Conservation (phyloP, 495 filamentous ascomycete species). For the Friedmanniomyces simplex region DNA sequence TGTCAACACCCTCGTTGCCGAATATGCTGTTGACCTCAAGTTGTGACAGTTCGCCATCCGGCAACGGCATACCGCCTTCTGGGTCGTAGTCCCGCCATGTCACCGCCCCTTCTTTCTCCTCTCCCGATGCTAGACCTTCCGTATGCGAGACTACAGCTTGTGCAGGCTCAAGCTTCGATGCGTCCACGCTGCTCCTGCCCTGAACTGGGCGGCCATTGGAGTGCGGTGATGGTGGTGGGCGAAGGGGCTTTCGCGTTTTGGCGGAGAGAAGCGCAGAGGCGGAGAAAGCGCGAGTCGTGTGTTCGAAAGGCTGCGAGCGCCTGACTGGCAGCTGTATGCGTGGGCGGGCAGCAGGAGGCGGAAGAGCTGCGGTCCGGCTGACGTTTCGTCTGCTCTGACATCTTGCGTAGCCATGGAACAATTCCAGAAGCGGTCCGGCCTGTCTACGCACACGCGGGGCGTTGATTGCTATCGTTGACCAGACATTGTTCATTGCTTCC, state of each 20-base stretch:
- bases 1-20: constrained; percentile 38
- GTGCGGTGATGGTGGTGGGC: neutral
- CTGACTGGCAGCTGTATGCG: neutral
- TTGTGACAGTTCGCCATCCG: constrained; percentile 14
- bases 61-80: constrained; percentile 21
- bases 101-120: neutral
- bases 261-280: neutral
- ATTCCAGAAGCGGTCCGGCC: constrained; percentile 5
- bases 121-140: constrained; percentile 3
- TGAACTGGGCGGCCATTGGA: neutral
- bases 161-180: constrained; percentile 8
- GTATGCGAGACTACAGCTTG: constrained; percentile 11
- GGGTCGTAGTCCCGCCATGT: constrained; percentile 23
- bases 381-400: neutral
- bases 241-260: neutral
- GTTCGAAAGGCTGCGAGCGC: neutral
- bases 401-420: constrained; percentile 15
- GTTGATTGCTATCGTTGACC: constrained; percentile 22
- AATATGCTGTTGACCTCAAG: constrained; percentile 52
- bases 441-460: constrained; percentile 22
- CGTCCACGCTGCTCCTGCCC: neutral
- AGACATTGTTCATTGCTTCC: constrained; percentile 28
- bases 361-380: neutral
- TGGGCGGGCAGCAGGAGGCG: neutral
- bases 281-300: neutral